Percentiles rank a stretch among this genome's conserved stretches.
phyloP scores from a whole-genome alignment of 495 filamentous ascomycete genomes.

The Xylaria flabelliformis region DNA sequence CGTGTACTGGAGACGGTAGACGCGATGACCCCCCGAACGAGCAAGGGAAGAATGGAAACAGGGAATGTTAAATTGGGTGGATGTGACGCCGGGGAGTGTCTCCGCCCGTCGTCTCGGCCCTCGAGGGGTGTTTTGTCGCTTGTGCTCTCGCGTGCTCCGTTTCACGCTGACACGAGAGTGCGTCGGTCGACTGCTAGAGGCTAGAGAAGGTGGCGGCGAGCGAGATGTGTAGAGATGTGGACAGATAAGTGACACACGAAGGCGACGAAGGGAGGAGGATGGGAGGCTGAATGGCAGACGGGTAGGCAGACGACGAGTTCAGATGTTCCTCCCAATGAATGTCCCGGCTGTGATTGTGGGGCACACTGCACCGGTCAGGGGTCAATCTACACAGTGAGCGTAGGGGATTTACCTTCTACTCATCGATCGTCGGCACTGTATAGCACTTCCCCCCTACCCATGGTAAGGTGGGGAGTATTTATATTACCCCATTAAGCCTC shows the following conservation, averaged over 20 bases:
- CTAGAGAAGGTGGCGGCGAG: not conserved
- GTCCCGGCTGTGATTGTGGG: constrained; percentile 8
- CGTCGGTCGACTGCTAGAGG: not conserved
- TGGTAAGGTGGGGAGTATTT: not conserved
- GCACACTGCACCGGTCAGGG: constrained; percentile 3
- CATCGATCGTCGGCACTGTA: not conserved
- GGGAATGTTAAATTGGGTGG: constrained; percentile 26
- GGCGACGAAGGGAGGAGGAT: constrained; percentile 7
- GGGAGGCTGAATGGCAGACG: not conserved
- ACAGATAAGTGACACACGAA: constrained; percentile 3
- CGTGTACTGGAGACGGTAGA: constrained; percentile 2
- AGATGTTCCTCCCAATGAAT: not conserved
- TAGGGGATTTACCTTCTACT: not conserved
- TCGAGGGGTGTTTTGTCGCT: constrained; percentile 1
- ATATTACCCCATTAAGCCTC: not conserved
- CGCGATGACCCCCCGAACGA: not conserved
- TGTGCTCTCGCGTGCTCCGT: not conserved
- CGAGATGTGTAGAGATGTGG: not conserved
- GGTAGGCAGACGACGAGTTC: constrained; percentile 10
- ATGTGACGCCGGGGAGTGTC: constrained; percentile 19
- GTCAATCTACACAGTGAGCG: not conserved
- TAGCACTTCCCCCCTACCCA: not conserved
- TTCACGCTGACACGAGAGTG: not conserved
- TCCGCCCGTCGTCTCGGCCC: constrained; percentile 13
- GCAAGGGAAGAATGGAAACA: constrained; percentile 10